Percentiles rank a stretch among this genome's conserved stretches.
These are phyloP conservation scores for Aspergillus cejpii DNA, from an alignment of 2,329 filamentous ascomycete species.

Conservation along the genomic window DNA sequence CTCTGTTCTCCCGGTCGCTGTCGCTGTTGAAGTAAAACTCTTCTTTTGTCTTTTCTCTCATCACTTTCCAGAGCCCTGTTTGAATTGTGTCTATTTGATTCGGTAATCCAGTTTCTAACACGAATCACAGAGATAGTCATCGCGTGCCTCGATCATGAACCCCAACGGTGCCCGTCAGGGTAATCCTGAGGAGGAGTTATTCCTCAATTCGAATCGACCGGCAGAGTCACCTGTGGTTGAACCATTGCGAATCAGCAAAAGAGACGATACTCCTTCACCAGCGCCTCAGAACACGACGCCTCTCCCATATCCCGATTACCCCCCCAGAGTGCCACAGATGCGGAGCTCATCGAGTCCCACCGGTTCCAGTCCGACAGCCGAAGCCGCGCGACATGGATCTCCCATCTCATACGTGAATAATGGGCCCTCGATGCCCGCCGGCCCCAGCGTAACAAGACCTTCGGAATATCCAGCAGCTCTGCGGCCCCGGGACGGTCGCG, in stretches of 20 bases:
- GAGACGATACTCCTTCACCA: constrained; percentile 59
- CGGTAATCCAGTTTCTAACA: not conserved
- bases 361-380: constrained; percentile 23
- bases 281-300: constrained; percentile 44
- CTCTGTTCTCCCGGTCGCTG: not conserved
- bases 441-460: constrained; percentile 24
- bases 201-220: constrained; percentile 40
- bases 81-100: no score
- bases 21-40: not conserved
- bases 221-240: constrained; percentile 71
- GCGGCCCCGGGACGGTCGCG: constrained; percentile 43
- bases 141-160: constrained; percentile 30
- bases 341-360: constrained; percentile 26
- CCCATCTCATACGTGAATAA: constrained; percentile 16
- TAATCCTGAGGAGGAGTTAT: constrained; percentile 75
- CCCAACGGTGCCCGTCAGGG: constrained; percentile 49
- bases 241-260: constrained; percentile 78
- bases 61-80: no score
- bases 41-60: no score
- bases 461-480: constrained; percentile 37
- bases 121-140: not conserved
- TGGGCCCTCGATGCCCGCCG: constrained; percentile 26
- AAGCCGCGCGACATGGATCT: constrained; percentile 13
- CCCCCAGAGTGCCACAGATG: constrained; percentile 33
- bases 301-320: constrained; percentile 68